A percentile compares a stretch with the other conserved stretches of the same genome.
Conservation (phyloP, 495 filamentous ascomycete genomes). For the Lentithecium fluviatile region DNA sequence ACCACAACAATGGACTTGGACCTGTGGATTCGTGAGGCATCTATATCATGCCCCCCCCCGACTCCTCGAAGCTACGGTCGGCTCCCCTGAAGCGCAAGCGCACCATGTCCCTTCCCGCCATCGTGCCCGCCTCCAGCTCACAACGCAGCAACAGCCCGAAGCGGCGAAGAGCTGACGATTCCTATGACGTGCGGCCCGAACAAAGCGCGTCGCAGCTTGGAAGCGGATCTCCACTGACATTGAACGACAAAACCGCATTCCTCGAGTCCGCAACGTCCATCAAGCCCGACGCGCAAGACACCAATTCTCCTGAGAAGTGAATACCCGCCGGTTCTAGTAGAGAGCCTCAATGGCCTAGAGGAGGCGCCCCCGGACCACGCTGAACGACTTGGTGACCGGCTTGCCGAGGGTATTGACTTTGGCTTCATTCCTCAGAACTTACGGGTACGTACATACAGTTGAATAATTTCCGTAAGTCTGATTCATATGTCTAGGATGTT, state of each 20-base stretch:
- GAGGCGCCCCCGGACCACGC: constrained; percentile 10
- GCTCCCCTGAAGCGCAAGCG: constrained; percentile 18
- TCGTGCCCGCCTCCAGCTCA: constrained; percentile 1
- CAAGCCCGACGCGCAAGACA: constrained; percentile 18
- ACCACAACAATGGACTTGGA: too few species aligned
- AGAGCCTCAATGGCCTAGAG: constrained; percentile 16
- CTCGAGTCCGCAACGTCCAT: constrained; percentile 9
- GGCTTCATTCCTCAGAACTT: constrained; percentile 24
- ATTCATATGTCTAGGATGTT: constrained; percentile 17
- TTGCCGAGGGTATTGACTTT: constrained; percentile 21
- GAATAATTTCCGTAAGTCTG: constrained; percentile 10
- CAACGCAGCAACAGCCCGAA: constrained; percentile 25
- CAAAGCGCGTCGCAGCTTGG: constrained; percentile 20
- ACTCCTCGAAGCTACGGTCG: constrained; percentile 11
- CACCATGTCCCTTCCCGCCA: constrained; percentile 24
- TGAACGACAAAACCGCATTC: constrained; percentile 15
- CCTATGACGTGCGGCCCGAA: constrained; percentile 18
- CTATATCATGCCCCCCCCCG: constrained; percentile 9
- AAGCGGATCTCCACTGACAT: constrained; percentile 6
- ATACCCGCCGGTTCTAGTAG: constrained; percentile 2
- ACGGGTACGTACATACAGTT: constrained; percentile 11
- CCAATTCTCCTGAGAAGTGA: constrained; percentile 19
- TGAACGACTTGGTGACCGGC: constrained; percentile 18
- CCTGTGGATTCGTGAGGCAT: constrained; percentile 11
- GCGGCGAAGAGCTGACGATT: constrained; percentile 24